A percentile compares a stretch with the other conserved stretches of the same genome.
Conservation (phyloP, 257 asterid species). For the Nicotiana attenuata region DNA sequence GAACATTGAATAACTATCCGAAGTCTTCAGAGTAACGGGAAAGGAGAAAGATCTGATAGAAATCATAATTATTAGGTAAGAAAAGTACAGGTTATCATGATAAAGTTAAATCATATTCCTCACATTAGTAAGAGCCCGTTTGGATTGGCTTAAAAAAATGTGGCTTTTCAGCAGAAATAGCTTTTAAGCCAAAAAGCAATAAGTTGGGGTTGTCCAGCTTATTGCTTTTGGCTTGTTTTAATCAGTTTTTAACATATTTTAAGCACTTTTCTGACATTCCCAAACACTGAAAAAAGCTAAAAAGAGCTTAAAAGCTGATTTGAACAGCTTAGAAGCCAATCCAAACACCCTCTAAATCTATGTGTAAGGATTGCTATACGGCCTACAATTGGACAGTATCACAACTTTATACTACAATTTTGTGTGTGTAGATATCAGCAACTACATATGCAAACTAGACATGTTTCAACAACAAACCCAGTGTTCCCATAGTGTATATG, state of each 20-base stretch:
- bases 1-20: neutral
- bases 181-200: too few relatives aligned
- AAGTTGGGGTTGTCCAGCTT: too few relatives aligned
- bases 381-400: neutral
- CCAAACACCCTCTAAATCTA: too few relatives aligned
- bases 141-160: too few relatives aligned
- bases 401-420: neutral
- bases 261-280: too few relatives aligned
- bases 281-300: too few relatives aligned
- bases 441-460: neutral
- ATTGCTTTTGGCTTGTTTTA: too few relatives aligned
- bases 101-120: neutral
- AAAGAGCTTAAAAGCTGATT: too few relatives aligned
- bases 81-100: neutral
- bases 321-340: too few relatives aligned
- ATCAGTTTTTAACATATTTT: too few relatives aligned
- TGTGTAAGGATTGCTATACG: neutral
- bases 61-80: neutral
- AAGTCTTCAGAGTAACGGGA: neutral
- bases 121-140: neutral
- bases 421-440: neutral
- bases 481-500: too few relatives aligned
- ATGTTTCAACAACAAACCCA: neutral
- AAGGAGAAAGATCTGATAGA: neutral
- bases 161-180: too few relatives aligned